Conservation (phyloP, 306 rosid genomes). For the Senna tora region DNA sequence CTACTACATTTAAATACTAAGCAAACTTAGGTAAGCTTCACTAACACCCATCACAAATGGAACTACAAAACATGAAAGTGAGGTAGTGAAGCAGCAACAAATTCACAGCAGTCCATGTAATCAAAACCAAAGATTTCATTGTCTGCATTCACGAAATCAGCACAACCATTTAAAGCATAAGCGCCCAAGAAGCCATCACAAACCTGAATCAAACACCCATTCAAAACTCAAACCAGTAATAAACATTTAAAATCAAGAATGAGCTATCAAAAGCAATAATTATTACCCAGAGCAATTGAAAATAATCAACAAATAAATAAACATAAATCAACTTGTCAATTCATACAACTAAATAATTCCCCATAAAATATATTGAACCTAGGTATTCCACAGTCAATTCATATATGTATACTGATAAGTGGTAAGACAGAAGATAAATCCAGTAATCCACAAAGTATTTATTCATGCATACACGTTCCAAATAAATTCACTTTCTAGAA, state of each 20-base stretch:
- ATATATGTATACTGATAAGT: not conserved
- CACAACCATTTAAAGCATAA: slow-evolving; percentile 81
- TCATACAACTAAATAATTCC: not conserved
- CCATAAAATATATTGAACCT: not conserved
- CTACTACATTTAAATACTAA: slow-evolving; percentile 54
- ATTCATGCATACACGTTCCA: not conserved
- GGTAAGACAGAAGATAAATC: not conserved
- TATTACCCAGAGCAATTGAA: slow-evolving; percentile 1
- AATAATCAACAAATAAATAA: slow-evolving; percentile 32
- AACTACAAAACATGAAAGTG: slow-evolving; percentile 62
- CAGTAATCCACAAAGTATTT: not conserved
- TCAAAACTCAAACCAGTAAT: slow-evolving; percentile 58
- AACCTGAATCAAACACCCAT: slow-evolving; percentile 79
- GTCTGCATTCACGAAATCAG: slow-evolving; percentile 84
- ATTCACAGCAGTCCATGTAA: slow-evolving; percentile 80
- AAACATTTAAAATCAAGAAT: slow-evolving; percentile 38
- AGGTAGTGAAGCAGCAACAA: slow-evolving; percentile 80
- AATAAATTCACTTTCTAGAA: slow-evolving; percentile 10
- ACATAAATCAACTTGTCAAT: not conserved
- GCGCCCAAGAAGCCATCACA: slow-evolving; percentile 85
- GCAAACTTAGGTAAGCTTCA: slow-evolving; percentile 46
- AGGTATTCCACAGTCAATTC: not conserved
- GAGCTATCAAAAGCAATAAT: slow-evolving; percentile 19
- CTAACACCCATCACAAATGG: slow-evolving; percentile 49
- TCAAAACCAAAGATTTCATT: slow-evolving; percentile 74